Evolutionary conservation across 139 green algal genomes (phyloP).

Genomic region (Chloropicon primus): DNA sequence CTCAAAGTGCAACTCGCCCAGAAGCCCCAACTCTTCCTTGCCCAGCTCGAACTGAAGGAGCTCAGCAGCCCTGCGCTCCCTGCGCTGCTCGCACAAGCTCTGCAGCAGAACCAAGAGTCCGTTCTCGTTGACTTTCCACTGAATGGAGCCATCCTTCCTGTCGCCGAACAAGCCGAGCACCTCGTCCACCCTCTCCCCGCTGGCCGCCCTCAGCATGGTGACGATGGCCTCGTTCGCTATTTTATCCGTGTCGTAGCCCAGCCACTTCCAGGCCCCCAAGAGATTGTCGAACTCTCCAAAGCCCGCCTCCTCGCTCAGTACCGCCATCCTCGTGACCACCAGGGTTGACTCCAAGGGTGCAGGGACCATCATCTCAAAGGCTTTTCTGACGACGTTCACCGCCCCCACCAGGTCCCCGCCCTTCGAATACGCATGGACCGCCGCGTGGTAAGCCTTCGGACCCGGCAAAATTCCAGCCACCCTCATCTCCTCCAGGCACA

Average conservation of each 20-base stretch:
- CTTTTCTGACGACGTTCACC: neutral
- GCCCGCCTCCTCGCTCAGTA: neutral
- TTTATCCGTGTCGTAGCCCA: neutral
- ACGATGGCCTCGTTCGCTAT: neutral
- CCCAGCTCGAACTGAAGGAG: neutral
- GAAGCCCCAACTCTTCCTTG: neutral
- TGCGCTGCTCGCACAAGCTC: neutral
- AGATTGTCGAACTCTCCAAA: neutral
- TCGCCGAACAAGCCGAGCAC: neutral
- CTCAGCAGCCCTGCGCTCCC: neutral
- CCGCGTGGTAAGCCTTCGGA: neutral
- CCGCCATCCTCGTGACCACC: neutral
- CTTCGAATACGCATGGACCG: neutral
- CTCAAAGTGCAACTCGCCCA: neutral
- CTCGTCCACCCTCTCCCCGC: neutral
- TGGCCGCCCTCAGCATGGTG: neutral
- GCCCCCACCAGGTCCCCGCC: neutral
- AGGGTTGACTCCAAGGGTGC: neutral
- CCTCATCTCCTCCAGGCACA: neutral
- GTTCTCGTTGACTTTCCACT: neutral
- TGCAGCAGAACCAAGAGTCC: neutral
- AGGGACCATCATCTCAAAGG: neutral
- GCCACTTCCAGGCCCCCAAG: neutral
- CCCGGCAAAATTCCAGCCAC: neutral
- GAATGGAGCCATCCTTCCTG: neutral